Evolutionary conservation across 2,329 filamentous ascomycete genomes (phyloP), one percentile per base, ranked within the genome.

Genomic region (Talaromyces sp.): DNA sequence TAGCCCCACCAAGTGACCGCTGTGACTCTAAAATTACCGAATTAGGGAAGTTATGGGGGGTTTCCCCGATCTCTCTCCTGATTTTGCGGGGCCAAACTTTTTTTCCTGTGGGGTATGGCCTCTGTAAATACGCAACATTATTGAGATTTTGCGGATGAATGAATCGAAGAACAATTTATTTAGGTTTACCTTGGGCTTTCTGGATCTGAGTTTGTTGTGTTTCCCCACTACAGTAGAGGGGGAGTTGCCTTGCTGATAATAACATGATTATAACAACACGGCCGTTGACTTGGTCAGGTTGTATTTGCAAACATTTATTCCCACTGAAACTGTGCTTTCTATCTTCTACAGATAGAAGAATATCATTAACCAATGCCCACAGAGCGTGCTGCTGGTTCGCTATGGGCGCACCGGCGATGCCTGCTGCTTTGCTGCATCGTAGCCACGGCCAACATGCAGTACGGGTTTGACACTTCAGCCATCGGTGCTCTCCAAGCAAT

Each of bases 401-500:
- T 57, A 26, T 61, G 60, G 57, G 46, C 27, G 38, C 63, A 81
- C 62, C 63, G 73, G 57, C 81, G 78, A 74, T 81, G 79, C 60
- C 70, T 81, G 12, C 48, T 73, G 10, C 77, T 81, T 61, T 81
- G 79, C 66, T 75, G 73, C 53, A 70, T 76, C 14, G 77, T 81
- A 8, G 76, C 79, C 4, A 71, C 79, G 31, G 78, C 79, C 4
- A 81, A 79, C 62, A 80, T 82, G 74, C 80, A 83, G 64, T 83
- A 83, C 67, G 80, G 80, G 2, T 75, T 83, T 6, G 80, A 83
- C 66, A 78, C 74, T 11, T 75, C 77, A 2, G 75, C 76, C 8
- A 72, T 83, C 0, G 77, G 76, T 9, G 77, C 75, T 2, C 67
- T 81, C 3, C 75, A 81, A 64, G 79, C 79, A 3, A 81, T 82